phyloP scores from a whole-genome alignment of 2,329 filamentous ascomycete genomes.

The Piedraia hortae region DNA sequence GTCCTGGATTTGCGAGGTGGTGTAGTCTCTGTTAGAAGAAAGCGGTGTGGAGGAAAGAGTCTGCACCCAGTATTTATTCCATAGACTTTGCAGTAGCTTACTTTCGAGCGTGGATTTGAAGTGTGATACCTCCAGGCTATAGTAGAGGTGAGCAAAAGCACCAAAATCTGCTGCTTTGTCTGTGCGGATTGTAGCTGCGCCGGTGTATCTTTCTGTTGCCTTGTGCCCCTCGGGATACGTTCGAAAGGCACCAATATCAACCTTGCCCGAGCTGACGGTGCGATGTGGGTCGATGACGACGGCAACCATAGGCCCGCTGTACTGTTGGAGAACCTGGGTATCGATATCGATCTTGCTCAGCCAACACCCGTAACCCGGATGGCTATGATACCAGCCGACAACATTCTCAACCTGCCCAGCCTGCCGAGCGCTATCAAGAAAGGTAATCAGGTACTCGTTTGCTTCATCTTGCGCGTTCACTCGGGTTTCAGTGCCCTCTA shows the following conservation, averaged over 20 bases:
- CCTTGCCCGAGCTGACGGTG: conserved; percentile 79
- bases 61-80: conserved; percentile 99
- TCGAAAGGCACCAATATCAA: conserved; percentile 90
- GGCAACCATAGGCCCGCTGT: conserved; percentile 73
- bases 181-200: conserved; percentile 58
- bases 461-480: conserved; percentile 91
- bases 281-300: conserved; percentile 92
- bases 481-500: conserved; percentile 93
- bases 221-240: conserved; percentile 60
- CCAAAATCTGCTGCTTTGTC: conserved; percentile 90
- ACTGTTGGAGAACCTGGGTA: conserved; percentile 72
- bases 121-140: conserved; percentile 69
- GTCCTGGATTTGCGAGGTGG: conserved; percentile 75
- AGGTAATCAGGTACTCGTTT: conserved; percentile 88
- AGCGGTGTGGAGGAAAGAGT: conserved; percentile 78
- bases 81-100: conserved; percentile 62
- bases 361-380: conserved; percentile 97
- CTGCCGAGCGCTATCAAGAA: conserved; percentile 47
- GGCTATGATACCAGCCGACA: conserved; percentile 93
- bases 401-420: conserved; percentile 65
- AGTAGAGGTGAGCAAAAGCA: conserved; percentile 73
- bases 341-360: conserved; percentile 82
- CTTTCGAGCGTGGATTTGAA: conserved; percentile 84
- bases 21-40: conserved; percentile 77
- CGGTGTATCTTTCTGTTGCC: conserved; percentile 17